phyloP scores from a whole-genome alignment of 169 alveolate genomes.

The Plasmodium yoelii region DNA sequence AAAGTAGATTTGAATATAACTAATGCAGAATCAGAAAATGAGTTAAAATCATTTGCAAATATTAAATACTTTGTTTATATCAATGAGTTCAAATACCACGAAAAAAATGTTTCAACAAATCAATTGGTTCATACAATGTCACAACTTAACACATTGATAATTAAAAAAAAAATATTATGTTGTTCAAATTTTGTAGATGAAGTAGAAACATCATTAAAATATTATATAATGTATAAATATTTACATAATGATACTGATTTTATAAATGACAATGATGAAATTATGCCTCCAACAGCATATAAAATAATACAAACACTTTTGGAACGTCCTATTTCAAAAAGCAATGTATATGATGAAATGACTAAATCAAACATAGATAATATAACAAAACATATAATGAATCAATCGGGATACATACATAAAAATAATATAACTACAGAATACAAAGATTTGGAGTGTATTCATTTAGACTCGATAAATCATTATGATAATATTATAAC shows the following conservation, averaged over 20 bases:
- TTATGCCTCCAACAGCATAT: background rate
- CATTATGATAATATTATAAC: conserved; percentile 25
- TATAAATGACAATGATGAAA: background rate
- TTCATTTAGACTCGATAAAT: conserved; percentile 35
- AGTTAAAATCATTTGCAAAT: conserved; percentile 12
- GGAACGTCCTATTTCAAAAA: conserved; percentile 6
- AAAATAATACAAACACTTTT: conserved; percentile 39
- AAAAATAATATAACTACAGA: background rate
- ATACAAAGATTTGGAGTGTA: conserved; percentile 18
- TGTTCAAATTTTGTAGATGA: conserved; percentile 73
- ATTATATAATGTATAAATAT: conserved; percentile 41
- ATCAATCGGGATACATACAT: conserved; percentile 25
- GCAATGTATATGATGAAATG: background rate
- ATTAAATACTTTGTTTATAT: conserved; percentile 60
- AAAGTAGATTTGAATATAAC: background rate
- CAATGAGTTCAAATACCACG: conserved; percentile 22
- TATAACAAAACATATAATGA: conserved; percentile 24
- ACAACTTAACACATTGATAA: conserved; percentile 5
- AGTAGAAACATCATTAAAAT: conserved; percentile 40
- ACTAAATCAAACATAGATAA: background rate
- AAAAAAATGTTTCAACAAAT: background rate
- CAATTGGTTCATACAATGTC: conserved; percentile 12
- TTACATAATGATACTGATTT: background rate
- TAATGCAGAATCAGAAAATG: background rate
- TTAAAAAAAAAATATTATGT: conserved; percentile 54